These are phyloP conservation scores for Lipomyces yarrowii DNA, from an alignment of 1,139 yeast genomes.

Conservation along the genomic window DNA sequence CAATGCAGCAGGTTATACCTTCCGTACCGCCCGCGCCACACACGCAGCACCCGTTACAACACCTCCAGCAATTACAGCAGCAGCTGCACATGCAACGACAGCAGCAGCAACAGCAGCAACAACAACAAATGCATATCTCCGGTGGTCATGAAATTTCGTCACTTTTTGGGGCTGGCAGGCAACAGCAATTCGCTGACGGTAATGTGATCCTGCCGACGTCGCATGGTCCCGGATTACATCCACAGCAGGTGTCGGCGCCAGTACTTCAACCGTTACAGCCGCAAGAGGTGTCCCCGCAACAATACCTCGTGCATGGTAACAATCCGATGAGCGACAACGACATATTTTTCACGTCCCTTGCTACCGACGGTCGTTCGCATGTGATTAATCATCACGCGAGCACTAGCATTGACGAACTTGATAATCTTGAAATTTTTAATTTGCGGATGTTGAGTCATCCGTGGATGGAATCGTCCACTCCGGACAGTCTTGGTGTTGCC, in stretches of 20 bases:
- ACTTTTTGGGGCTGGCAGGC: neutral
- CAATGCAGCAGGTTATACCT: conserved; percentile 23
- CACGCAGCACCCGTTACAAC: conserved; percentile 24
- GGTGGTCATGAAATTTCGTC: conserved; percentile 2
- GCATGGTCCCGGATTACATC: conserved; percentile 24
- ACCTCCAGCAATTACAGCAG: conserved; percentile 23
- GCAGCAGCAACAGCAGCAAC: conserved; percentile 21
- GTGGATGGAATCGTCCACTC: conserved; percentile 22
- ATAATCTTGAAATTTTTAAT: conserved; percentile 26
- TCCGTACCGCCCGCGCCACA: conserved; percentile 19
- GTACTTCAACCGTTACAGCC: conserved; percentile 3
- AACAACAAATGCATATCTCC: conserved; percentile 8
- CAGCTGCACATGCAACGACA: conserved; percentile 22
- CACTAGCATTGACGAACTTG: conserved; percentile 22
- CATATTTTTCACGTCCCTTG: conserved; percentile 26
- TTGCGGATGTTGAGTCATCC: conserved; percentile 27
- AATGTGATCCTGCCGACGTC: conserved; percentile 17
- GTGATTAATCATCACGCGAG: conserved; percentile 28
- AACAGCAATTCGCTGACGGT: neutral
- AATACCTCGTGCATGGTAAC: neutral
- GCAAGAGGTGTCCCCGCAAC: neutral
- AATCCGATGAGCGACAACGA: conserved; percentile 11
- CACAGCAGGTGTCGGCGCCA: conserved; percentile 14
- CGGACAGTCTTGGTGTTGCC: conserved; percentile 6
- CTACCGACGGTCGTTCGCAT: conserved; percentile 27